phyloP scores from a whole-genome alignment of 2,329 filamentous ascomycete genomes.

The Laburnicola sp. region DNA sequence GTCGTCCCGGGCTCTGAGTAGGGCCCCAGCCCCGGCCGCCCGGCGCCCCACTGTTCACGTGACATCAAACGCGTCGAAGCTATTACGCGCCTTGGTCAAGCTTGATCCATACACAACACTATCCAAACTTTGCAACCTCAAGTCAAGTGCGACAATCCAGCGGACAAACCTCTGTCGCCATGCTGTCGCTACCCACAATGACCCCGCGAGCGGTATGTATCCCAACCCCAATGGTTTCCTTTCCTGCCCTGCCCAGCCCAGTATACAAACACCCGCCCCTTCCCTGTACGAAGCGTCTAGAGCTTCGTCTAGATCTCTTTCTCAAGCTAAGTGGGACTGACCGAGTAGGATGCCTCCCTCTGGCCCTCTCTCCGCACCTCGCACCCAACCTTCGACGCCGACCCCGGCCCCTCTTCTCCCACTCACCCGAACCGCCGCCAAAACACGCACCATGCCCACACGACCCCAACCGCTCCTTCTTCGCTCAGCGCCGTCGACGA shows the following conservation, averaged over 20 bases:
- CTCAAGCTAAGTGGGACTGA: not conserved
- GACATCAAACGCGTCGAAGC: too few relatives aligned
- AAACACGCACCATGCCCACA: slow-evolving; percentile 13
- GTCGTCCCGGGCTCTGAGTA: too few relatives aligned
- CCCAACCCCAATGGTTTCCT: too few relatives aligned
- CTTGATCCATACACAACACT: not conserved
- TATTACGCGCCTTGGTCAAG: too few relatives aligned
- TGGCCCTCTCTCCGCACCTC: slow-evolving; percentile 13
- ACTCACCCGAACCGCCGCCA: slow-evolving; percentile 1
- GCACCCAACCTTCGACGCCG: slow-evolving; percentile 4
- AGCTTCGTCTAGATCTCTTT: not conserved
- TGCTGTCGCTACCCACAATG: slow-evolving; percentile 10
- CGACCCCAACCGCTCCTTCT: slow-evolving; percentile 59
- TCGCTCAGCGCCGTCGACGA: slow-evolving; percentile 75
- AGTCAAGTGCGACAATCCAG: not conserved
- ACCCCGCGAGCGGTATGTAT: slow-evolving; percentile 9
- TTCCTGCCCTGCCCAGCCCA: not conserved
- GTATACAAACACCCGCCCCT: not conserved
- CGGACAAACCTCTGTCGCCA: not conserved
- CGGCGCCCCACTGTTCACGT: too few relatives aligned
- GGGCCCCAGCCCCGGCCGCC: too few relatives aligned
- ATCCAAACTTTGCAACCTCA: not conserved
- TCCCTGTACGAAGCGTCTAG: not conserved
- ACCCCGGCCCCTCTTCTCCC: not conserved
- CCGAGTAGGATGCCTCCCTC: slow-evolving; percentile 9